These are phyloP conservation scores for Phytophthora pluvialis DNA, from an alignment of 352 stramenopile genomes.

Conservation along the genomic window DNA sequence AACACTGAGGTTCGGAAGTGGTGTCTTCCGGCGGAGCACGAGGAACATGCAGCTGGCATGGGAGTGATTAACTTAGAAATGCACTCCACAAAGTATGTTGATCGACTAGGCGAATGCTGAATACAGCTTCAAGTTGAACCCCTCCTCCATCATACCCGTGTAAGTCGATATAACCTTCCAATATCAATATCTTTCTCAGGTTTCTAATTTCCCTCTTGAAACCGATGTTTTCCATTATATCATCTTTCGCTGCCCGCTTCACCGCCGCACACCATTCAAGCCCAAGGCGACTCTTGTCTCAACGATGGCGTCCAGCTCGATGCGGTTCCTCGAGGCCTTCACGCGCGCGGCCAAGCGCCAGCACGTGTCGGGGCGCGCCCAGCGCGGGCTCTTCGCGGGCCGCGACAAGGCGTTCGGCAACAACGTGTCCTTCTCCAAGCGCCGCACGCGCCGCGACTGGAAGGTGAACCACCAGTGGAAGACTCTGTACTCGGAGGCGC, in stretches of 20 bases:
- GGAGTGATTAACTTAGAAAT: too few relatives aligned
- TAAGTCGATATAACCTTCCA: neutral
- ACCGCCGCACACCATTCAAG: conserved; percentile 13
- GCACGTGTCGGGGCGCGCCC: conserved; percentile 78
- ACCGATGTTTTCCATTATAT: neutral
- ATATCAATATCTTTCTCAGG: too few relatives aligned
- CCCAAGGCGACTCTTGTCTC: too few relatives aligned
- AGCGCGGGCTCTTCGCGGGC: conserved; percentile 93
- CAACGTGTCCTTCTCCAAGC: conserved; percentile 95
- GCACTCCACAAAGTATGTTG: too few relatives aligned
- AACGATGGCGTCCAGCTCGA: conserved; percentile 39
- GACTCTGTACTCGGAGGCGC: conserved; percentile 86
- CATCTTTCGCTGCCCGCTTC: neutral
- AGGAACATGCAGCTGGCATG: too few relatives aligned
- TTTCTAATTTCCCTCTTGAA: neutral
- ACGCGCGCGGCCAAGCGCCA: conserved; percentile 66
- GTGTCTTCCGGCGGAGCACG: too few relatives aligned
- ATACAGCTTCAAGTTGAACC: too few relatives aligned
- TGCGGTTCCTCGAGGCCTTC: conserved; percentile 67
- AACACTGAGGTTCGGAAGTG: too few relatives aligned
- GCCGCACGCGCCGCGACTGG: conserved; percentile 91
- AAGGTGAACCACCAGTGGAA: conserved; percentile 95
- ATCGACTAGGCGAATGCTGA: too few relatives aligned
- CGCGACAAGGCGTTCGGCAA: conserved; percentile 95
- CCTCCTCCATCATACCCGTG: neutral